Evolutionary conservation across 2,329 filamentous ascomycete genomes (phyloP).

Genomic region (Alternaria consortialis): DNA sequence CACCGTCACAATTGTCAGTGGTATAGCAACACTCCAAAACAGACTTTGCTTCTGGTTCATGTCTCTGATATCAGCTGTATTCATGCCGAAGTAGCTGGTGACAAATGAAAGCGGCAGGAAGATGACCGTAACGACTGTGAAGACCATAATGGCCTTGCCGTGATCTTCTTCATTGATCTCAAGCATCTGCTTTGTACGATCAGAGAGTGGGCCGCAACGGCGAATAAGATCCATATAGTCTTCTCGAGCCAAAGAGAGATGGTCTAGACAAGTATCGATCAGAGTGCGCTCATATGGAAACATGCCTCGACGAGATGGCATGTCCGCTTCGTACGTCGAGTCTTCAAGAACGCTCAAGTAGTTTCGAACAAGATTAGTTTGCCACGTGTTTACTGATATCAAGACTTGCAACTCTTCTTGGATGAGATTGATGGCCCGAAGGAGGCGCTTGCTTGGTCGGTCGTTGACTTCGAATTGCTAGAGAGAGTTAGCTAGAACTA

Average conservation of each 20-base stretch:
- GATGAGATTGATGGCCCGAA: constrained; percentile 45
- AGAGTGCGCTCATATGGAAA: constrained; percentile 36
- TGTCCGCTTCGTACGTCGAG: constrained; percentile 30
- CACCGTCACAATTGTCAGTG: constrained; percentile 39
- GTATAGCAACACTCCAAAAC: constrained; percentile 51
- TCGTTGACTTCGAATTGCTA: constrained; percentile 50
- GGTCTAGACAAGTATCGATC: constrained; percentile 33
- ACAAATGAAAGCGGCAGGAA: constrained; percentile 58
- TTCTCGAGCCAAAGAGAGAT: constrained; percentile 28
- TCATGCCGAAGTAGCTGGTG: constrained; percentile 56
- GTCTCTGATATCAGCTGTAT: constrained; percentile 52
- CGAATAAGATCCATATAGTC: constrained; percentile 37
- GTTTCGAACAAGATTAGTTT: constrained; percentile 37
- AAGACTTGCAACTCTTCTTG: constrained; percentile 44
- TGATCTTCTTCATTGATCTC: constrained; percentile 51
- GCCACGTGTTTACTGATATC: constrained; percentile 35
- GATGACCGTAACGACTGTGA: constrained; percentile 56
- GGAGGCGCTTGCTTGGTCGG: constrained; percentile 42
- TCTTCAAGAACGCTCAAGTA: constrained; percentile 40
- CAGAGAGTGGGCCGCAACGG: constrained; percentile 41
- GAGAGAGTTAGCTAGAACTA: constrained; percentile 10
- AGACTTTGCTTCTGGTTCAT: constrained; percentile 51
- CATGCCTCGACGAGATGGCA: constrained; percentile 29
- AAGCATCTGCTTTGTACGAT: constrained; percentile 45
- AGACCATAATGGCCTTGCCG: constrained; percentile 56